Conservation (phyloP, 352 stramenopile genomes). For the Pythium chondricola region DNA sequence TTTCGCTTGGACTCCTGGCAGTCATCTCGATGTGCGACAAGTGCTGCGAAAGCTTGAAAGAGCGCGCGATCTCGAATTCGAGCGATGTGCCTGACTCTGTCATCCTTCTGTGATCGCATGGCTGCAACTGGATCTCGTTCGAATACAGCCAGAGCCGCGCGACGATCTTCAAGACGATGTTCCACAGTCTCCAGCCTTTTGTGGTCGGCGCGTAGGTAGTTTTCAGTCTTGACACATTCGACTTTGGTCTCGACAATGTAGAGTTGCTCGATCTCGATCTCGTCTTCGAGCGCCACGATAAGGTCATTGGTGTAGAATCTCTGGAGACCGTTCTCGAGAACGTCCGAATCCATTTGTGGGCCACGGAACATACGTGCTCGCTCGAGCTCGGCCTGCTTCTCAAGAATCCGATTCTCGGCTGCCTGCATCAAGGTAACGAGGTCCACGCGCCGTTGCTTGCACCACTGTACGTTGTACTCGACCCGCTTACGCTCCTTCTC, state of each 20-base stretch:
- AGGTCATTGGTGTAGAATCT: conserved; percentile 76
- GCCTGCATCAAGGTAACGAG: conserved; percentile 64
- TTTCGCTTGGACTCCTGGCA: conserved; percentile 30
- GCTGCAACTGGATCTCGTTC: conserved; percentile 28
- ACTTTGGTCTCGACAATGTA: conserved; percentile 78
- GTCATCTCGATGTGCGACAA: conserved; percentile 36
- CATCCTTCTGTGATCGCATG: conserved; percentile 5
- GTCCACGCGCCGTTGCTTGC: conserved; percentile 55
- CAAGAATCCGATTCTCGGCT: conserved; percentile 56
- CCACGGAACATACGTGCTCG: conserved; percentile 59
- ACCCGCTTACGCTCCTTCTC: conserved; percentile 41
- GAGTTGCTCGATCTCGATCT: conserved; percentile 81
- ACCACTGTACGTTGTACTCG: conserved; percentile 79
- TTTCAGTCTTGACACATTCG: conserved; percentile 64
- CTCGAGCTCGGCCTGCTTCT: conserved; percentile 78
- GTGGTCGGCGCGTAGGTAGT: conserved; percentile 57
- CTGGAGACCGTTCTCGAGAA: conserved; percentile 63
- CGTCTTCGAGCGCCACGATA: conserved; percentile 64
- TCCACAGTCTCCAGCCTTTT: conserved; percentile 28
- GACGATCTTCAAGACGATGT: conserved; percentile 32
- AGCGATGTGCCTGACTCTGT: conserved; percentile 15
- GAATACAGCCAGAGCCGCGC: conserved; percentile 37
- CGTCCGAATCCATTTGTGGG: conserved; percentile 74
- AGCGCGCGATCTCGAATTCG: conserved; percentile 36
- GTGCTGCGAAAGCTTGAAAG: conserved; percentile 43